Evolutionary conservation across 192 early-diverging fungal species (phyloP).

Genomic region (Phlyctochytrium arcticum): DNA sequence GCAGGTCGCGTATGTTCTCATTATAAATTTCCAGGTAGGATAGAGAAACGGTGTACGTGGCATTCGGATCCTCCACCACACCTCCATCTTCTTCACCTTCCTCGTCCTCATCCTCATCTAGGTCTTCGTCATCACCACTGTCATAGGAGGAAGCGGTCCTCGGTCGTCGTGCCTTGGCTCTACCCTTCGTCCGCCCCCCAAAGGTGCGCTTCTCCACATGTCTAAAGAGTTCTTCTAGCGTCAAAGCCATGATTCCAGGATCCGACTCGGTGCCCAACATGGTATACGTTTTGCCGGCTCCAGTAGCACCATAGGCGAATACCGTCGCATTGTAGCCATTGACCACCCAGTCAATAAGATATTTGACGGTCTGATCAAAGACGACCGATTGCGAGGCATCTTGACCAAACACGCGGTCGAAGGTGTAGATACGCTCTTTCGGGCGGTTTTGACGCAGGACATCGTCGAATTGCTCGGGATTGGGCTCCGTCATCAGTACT

Average conservation of each 20-base stretch:
- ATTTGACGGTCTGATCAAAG: conserved; percentile 83
- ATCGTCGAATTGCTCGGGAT: conserved; percentile 51
- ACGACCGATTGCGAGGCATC: conserved; percentile 64
- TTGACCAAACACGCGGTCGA: conserved; percentile 79
- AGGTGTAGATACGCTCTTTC: conserved; percentile 73
- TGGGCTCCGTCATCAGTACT: conserved; percentile 73
- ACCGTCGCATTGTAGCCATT: conserved; percentile 97
- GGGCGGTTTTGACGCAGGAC: conserved; percentile 47
- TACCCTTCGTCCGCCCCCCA: too few species aligned
- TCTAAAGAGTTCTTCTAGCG: conserved; percentile 89
- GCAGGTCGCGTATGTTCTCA: conserved; percentile 82
- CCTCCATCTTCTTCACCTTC: conserved; percentile 57
- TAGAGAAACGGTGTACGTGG: neutral
- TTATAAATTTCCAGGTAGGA: conserved; percentile 94
- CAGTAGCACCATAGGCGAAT: conserved; percentile 98
- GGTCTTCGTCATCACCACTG: conserved; percentile 78
- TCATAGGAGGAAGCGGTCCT: conserved; percentile 61
- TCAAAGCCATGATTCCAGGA: conserved; percentile 88
- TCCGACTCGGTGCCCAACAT: conserved; percentile 45
- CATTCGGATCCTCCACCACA: conserved; percentile 29
- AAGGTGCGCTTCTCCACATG: too few species aligned
- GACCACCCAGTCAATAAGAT: conserved; percentile 89
- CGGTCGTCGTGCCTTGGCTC: too few species aligned
- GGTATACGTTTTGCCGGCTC: conserved; percentile 71
- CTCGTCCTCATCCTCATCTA: conserved; percentile 64